Evolutionary conservation across 1,284 basidiomycete species (phyloP).

Genomic region (Taiwanofungus camphoratus): DNA sequence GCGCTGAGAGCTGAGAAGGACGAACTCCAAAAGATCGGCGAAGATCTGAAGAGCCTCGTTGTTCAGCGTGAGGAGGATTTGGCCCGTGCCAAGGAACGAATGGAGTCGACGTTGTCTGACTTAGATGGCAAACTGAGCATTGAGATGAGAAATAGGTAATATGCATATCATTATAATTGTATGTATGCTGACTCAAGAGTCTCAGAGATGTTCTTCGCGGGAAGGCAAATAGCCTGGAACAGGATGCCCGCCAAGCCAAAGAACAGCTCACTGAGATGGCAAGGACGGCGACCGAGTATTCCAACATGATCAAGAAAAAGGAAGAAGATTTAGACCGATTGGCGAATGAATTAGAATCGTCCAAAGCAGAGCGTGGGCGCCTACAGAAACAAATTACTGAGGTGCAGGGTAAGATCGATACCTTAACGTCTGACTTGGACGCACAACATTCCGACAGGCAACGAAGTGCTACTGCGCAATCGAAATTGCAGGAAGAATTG

Average conservation of each 20-base stretch:
- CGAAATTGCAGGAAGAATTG: slow-evolving; percentile 75
- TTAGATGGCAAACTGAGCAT: slow-evolving; percentile 67
- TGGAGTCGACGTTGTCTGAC: slow-evolving; percentile 63
- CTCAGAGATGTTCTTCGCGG: slow-evolving; percentile 56
- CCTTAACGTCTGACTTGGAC: slow-evolving; percentile 59
- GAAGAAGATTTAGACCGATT: slow-evolving; percentile 68
- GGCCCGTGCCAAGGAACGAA: slow-evolving; percentile 69
- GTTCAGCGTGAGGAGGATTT: slow-evolving; percentile 80
- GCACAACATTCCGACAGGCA: slow-evolving; percentile 59
- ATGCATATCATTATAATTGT: slow-evolving; percentile 22
- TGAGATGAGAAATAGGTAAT: slow-evolving; percentile 64
- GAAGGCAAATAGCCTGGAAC: slow-evolving; percentile 58
- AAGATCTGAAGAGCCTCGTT: slow-evolving; percentile 70
- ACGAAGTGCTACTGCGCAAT: slow-evolving; percentile 45
- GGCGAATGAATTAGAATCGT: slow-evolving; percentile 47
- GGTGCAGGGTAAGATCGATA: slow-evolving; percentile 66
- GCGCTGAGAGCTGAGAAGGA: slow-evolving; percentile 50
- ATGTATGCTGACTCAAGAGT: slow-evolving; percentile 7
- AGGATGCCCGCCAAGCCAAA: slow-evolving; percentile 67
- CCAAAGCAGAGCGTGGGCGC: slow-evolving; percentile 48
- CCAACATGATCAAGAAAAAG: slow-evolving; percentile 73
- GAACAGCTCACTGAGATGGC: slow-evolving; percentile 77
- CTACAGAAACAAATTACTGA: slow-evolving; percentile 59
- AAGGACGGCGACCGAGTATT: slow-evolving; percentile 74
- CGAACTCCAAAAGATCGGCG: slow-evolving; percentile 57